Percentiles rank a stretch among this genome's conserved stretches.
Evolutionary conservation across 768 basidiomycete species (phyloP).

Genomic region (Chalciporus sphaerocephalus): DNA sequence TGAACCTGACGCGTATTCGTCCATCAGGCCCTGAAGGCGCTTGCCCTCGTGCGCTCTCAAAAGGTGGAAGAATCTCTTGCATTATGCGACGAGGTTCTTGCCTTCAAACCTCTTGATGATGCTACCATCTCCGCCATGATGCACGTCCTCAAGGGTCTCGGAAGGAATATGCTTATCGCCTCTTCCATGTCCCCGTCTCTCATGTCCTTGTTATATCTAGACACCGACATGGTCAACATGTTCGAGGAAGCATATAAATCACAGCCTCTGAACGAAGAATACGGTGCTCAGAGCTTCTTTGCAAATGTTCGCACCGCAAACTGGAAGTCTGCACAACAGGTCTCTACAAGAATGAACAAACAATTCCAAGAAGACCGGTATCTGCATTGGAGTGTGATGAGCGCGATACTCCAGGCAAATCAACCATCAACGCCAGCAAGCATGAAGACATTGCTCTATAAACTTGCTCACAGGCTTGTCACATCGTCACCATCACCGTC

Average conservation of each 20-base stretch:
- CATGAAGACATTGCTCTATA: slow-evolving; percentile 67
- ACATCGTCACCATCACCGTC: slow-evolving; percentile 60
- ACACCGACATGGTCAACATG: slow-evolving; percentile 78
- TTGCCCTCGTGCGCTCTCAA: slow-evolving; percentile 78
- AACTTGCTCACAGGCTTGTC: slow-evolving; percentile 73
- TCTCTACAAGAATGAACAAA: slow-evolving; percentile 77
- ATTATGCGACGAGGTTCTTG: slow-evolving; percentile 77
- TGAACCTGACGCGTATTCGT: slow-evolving; percentile 11
- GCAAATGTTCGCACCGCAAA: slow-evolving; percentile 74
- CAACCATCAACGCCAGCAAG: slow-evolving; percentile 55
- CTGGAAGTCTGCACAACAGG: slow-evolving; percentile 87
- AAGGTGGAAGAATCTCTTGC: slow-evolving; percentile 81
- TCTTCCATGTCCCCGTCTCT: not conserved
- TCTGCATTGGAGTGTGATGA: slow-evolving; percentile 79
- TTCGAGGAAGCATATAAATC: slow-evolving; percentile 84
- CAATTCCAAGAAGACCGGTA: slow-evolving; percentile 80
- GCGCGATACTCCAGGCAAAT: slow-evolving; percentile 79
- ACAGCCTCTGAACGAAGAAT: slow-evolving; percentile 76
- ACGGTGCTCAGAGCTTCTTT: slow-evolving; percentile 80
- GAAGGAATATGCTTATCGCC: slow-evolving; percentile 46
- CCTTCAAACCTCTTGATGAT: slow-evolving; percentile 68
- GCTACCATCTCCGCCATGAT: slow-evolving; percentile 74
- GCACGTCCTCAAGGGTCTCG: slow-evolving; percentile 76
- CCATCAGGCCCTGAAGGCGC: slow-evolving; percentile 71
- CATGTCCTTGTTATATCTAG: slow-evolving; percentile 29